phyloP scores from a whole-genome alignment of 352 stramenopile species.

The Pythium coloratum region DNA sequence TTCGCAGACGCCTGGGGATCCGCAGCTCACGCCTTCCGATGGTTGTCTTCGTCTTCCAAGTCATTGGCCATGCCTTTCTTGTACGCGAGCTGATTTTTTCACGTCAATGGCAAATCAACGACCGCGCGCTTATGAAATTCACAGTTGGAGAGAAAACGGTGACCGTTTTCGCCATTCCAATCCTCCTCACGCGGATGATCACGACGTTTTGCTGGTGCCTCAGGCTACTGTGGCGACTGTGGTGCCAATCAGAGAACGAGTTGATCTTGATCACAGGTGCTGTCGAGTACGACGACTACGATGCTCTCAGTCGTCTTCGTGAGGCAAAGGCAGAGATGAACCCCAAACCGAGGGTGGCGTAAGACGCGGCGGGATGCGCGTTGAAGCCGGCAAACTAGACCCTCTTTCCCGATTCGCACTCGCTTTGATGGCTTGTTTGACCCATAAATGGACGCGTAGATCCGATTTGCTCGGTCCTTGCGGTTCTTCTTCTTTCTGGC shows the following conservation, averaged over 20 bases:
- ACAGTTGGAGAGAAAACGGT: not conserved
- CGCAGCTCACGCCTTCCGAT: not conserved
- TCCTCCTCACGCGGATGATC: slow-evolving; percentile 12
- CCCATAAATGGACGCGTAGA: too few species aligned
- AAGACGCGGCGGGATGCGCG: not conserved
- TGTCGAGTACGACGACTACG: not conserved
- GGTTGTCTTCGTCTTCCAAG: not conserved
- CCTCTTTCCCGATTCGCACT: too few species aligned
- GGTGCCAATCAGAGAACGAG: not conserved
- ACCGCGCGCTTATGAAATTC: not conserved
- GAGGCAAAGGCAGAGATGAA: not conserved
- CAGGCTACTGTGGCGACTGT: slow-evolving; percentile 6
- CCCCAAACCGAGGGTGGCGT: not conserved
- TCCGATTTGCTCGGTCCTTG: too few species aligned
- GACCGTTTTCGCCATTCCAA: not conserved
- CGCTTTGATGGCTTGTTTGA: too few species aligned
- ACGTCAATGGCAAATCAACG: not conserved
- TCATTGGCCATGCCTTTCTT: not conserved
- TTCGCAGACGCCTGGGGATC: not conserved
- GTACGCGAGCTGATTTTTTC: not conserved
- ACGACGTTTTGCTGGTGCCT: slow-evolving; percentile 8
- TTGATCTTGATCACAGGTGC: not conserved
- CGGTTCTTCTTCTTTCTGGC: not conserved
- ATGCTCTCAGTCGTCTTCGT: not conserved
- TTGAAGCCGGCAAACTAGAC: not conserved